phyloP scores from a whole-genome alignment of 78 protist genomes.

The Chrysochromulina tobinii region DNA sequence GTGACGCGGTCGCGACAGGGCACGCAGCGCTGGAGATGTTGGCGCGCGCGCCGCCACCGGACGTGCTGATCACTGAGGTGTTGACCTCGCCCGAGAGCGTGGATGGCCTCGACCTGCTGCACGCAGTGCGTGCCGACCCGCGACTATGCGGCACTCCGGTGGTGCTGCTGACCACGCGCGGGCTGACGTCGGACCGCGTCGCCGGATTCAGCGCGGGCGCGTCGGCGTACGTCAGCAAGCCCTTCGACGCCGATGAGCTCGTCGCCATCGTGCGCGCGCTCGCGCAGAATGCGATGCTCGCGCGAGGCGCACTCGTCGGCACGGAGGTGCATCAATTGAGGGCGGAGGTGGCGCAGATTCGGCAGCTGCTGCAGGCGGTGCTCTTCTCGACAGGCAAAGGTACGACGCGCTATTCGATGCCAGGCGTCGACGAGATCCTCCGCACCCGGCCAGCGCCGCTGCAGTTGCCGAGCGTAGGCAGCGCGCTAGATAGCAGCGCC shows the following conservation, averaged over 20 bases:
- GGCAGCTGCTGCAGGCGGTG: neutral
- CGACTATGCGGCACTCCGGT: neutral
- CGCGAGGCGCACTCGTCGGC: neutral
- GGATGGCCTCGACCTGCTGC: neutral
- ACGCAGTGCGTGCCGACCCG: neutral
- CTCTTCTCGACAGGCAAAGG: too few species aligned
- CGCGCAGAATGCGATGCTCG: neutral
- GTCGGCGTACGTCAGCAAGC: neutral
- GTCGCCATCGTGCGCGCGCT: neutral
- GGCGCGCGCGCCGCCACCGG: neutral
- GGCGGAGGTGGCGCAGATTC: neutral
- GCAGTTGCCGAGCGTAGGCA: too few species aligned
- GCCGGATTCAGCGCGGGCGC: neutral
- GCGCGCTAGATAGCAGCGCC: too few species aligned
- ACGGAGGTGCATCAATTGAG: neutral
- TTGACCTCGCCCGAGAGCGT: neutral
- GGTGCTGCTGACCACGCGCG: neutral
- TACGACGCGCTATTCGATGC: too few species aligned
- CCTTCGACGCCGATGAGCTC: slow-evolving; percentile 5
- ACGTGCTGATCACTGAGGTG: neutral
- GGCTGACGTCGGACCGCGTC: neutral
- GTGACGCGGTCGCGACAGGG: neutral
- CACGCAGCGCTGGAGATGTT: neutral
- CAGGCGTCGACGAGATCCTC: too few species aligned
- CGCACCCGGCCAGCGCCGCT: too few species aligned